Percentiles rank a stretch among this genome's conserved stretches.
Evolutionary conservation across 2,329 filamentous ascomycete genomes (phyloP).

Genomic region (Cladophialophora exuberans): DNA sequence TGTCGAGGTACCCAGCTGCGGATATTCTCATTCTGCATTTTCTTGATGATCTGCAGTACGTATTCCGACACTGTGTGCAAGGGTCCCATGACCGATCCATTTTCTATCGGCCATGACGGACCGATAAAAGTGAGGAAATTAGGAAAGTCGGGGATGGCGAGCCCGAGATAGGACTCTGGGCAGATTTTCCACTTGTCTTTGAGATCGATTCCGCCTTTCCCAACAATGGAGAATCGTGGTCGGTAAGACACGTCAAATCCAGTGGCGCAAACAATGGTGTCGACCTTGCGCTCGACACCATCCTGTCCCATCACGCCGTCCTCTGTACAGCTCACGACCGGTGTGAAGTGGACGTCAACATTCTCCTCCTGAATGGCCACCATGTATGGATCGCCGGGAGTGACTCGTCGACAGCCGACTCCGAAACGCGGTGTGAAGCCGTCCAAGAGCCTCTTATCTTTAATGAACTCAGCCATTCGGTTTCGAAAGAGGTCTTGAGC

Average conservation of each 20-base stretch:
- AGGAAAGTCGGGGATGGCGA: slow-evolving; percentile 38
- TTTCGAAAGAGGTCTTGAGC: slow-evolving; percentile 42
- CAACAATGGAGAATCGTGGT: slow-evolving; percentile 39
- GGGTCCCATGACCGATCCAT: slow-evolving; percentile 47
- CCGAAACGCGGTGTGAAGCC: slow-evolving; percentile 47
- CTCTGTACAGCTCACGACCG: slow-evolving; percentile 7
- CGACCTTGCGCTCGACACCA: slow-evolving; percentile 37
- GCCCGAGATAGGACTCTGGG: slow-evolving; percentile 38
- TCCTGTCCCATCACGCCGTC: slow-evolving; percentile 34
- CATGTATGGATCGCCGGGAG: slow-evolving; percentile 55
- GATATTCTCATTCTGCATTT: slow-evolving; percentile 47
- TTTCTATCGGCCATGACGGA: slow-evolving; percentile 46
- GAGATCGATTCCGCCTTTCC: slow-evolving; percentile 34
- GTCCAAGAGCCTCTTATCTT: slow-evolving; percentile 52
- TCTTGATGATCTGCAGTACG: slow-evolving; percentile 43
- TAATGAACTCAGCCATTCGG: slow-evolving; percentile 55
- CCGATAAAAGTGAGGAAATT: slow-evolving; percentile 35
- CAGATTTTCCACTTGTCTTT: slow-evolving; percentile 36
- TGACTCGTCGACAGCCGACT: slow-evolving; percentile 49
- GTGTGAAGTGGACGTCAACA: slow-evolving; percentile 54
- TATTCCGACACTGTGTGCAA: slow-evolving; percentile 44
- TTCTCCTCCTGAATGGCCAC: slow-evolving; percentile 47
- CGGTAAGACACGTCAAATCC: slow-evolving; percentile 36
- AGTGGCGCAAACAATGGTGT: slow-evolving; percentile 41
- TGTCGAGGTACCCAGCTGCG: slow-evolving; percentile 42